These are phyloP conservation scores for Penicillium sp. DNA, from an alignment of 2,329 filamentous ascomycete genomes.

Conservation along the genomic window DNA sequence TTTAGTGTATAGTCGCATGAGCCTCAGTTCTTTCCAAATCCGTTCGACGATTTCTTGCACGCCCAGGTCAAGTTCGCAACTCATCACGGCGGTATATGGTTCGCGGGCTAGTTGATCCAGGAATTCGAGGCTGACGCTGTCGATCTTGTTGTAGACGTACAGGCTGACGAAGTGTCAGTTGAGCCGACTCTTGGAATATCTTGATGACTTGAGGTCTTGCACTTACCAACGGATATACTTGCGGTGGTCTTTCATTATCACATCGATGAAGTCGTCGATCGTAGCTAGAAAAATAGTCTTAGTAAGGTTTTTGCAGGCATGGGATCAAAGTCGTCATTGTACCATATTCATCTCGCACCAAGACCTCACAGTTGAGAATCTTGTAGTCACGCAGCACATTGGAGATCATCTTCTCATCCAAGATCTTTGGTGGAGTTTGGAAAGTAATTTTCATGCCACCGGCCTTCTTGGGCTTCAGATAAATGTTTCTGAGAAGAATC, in stretches of 20 bases:
- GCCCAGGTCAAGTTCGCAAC: conserved; percentile 90
- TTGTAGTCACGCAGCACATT: conserved; percentile 99
- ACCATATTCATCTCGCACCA: conserved; percentile 88
- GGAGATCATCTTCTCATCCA: conserved; percentile 97
- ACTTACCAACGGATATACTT: conserved; percentile 81
- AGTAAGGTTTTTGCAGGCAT: conserved; percentile 9
- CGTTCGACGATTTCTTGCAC: conserved; percentile 90
- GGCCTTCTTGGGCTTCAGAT: conserved; percentile 91
- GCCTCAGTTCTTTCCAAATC: conserved; percentile 86
- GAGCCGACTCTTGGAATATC: too few species aligned
- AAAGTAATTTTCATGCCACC: conserved; percentile 99
- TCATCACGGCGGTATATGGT: conserved; percentile 94
- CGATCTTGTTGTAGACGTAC: conserved; percentile 99
- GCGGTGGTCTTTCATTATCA: conserved; percentile 98
- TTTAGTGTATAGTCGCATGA: conserved; percentile 96
- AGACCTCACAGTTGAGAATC: conserved; percentile 93
- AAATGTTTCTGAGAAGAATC: conserved; percentile 72
- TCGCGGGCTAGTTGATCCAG: conserved; percentile 89
- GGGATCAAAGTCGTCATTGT: conserved; percentile 5
- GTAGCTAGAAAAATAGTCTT: conserved; percentile 59
- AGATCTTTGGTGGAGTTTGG: conserved; percentile 76
- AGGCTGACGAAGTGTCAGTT: conserved; percentile 51
- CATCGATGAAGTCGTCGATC: conserved; percentile 97
- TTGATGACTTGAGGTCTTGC: not conserved
- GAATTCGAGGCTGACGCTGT: conserved; percentile 88